A percentile compares a stretch with the other conserved stretches of the same genome.
These are phyloP conservation scores for Terana coerulea DNA, from an alignment of 768 basidiomycete genomes.

Conservation along the genomic window DNA sequence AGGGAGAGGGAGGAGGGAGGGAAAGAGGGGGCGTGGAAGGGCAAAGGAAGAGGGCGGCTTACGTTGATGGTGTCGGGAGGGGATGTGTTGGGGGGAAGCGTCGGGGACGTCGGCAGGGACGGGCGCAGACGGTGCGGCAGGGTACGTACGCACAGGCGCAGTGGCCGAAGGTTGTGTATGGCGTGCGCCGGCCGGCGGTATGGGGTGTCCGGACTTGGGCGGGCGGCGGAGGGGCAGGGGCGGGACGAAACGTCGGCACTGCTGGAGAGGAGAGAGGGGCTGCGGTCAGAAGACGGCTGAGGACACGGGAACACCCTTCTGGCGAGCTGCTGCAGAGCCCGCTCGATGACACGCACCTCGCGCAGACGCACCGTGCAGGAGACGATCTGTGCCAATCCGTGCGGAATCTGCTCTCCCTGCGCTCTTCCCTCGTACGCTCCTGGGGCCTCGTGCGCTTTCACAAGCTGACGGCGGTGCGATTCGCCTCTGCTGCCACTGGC, in stretches of 20 bases:
- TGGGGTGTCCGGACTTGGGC: not conserved
- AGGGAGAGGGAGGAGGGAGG: not conserved
- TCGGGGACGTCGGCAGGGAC: conserved; percentile 2
- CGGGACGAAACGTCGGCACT: not conserved
- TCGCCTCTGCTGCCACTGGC: conserved; percentile 5
- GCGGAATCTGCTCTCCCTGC: not conserved
- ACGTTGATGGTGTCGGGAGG: conserved; percentile 8
- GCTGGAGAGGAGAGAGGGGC: not conserved
- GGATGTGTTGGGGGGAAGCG: conserved; percentile 5
- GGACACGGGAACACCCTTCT: not conserved
- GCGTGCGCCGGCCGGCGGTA: conserved; percentile 3
- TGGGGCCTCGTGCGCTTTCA: not conserved
- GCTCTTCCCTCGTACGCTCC: not conserved
- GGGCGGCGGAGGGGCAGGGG: conserved; percentile 4
- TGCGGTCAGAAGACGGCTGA: conserved; percentile 4
- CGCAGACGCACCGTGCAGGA: not conserved
- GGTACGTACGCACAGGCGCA: too few species aligned
- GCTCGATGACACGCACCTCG: conserved; percentile 2
- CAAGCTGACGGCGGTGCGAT: not conserved
- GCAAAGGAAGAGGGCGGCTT: conserved; percentile 8
- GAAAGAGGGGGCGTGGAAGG: conserved; percentile 2
- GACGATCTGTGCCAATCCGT: not conserved
- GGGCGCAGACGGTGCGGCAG: not conserved
- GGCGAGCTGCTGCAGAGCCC: not conserved
- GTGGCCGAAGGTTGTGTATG: not conserved